Evolutionary conservation across 129 eudicot species (phyloP), one percentile per base, ranked within the genome.

Genomic region (Helianthus tuberosus): DNA sequence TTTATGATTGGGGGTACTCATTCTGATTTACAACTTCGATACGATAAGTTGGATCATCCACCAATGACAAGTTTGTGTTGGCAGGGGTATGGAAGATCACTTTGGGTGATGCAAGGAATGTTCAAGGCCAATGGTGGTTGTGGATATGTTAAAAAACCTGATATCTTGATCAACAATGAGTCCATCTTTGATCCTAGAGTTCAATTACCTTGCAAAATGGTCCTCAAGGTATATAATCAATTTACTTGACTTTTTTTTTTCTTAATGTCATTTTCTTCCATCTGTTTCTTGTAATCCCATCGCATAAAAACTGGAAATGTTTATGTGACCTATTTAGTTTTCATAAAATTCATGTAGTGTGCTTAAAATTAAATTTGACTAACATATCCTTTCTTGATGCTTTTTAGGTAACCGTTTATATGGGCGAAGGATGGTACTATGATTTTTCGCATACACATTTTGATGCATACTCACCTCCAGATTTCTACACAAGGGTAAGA

Each of bases 91-190:
- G 98, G 97, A 77, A 86, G 91, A 84, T 88, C 97, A 63, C 89
- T 90, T 29, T 94, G 98, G 98, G 62, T 90, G 73, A 94, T 94
- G 98, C 98, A 94, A 47, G 98, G 97, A 74, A 88, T 94, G 98
- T 94, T 94, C 84, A 88, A 86, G 86, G 88, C 91, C 13, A 94
- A 94, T 75, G 98, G 98, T 62, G 98, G 98, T 17, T 92, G 98
- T 58, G 98, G 98, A 64, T 93, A 89, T 69, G 88, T 93, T 66
- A 93, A 90, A 32, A 94, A 94, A 75, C 98, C 98, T 1, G 89
- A 90, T 36, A 66, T 94, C 69, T 75, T 94, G 59, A 79, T 94
- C 73, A 81, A 86, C 46, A 50, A 74, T 66, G 91, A 84, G 13
- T 10, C 27, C 69, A 73, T 90, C 72, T 84, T 89, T 74, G 91